Conservation (phyloP, 345 rosid genomes). For the Turnera subulata region DNA sequence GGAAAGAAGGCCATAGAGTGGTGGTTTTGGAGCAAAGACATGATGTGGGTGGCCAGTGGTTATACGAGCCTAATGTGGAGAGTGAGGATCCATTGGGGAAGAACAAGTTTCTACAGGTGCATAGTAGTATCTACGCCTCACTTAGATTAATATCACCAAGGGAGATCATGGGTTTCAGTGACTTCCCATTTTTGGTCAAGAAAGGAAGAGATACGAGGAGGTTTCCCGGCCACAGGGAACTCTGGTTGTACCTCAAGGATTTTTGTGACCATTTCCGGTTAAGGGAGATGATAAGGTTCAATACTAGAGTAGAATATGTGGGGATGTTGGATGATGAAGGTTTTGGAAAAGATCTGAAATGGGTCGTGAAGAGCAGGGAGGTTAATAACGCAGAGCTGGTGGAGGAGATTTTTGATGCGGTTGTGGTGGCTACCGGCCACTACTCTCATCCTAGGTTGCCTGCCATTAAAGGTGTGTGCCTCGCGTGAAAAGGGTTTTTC, state of each 20-base stretch:
- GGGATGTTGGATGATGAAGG: slow-evolving; percentile 52
- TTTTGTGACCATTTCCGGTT: slow-evolving; percentile 64
- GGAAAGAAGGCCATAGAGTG: slow-evolving; percentile 72
- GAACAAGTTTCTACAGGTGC: slow-evolving; percentile 43
- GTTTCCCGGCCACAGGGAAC: slow-evolving; percentile 83
- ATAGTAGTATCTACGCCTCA: slow-evolving; percentile 84
- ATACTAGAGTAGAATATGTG: slow-evolving; percentile 72
- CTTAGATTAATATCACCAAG: slow-evolving; percentile 68
- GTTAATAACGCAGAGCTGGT: slow-evolving; percentile 29
- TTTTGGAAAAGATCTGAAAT: slow-evolving; percentile 43
- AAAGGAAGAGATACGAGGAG: slow-evolving; percentile 74
- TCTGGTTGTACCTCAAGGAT: slow-evolving; percentile 70
- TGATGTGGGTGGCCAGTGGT: slow-evolving; percentile 92
- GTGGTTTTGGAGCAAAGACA: slow-evolving; percentile 80
- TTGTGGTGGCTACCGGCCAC: slow-evolving; percentile 91
- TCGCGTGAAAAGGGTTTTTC: background rate
- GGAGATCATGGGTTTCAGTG: slow-evolving; percentile 87
- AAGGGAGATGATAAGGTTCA: slow-evolving; percentile 70
- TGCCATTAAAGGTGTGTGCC: slow-evolving; percentile 55
- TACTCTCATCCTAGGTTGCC: slow-evolving; percentile 80
- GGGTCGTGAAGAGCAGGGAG: slow-evolving; percentile 66
- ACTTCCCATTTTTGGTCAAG: slow-evolving; percentile 76
- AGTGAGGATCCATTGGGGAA: slow-evolving; percentile 54
- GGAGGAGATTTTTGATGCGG: slow-evolving; percentile 85
- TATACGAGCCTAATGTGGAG: slow-evolving; percentile 57